Evolutionary conservation across 805 yeast species (phyloP), one percentile per base, ranked within the genome.

Genomic region (Wickerhamomyces sydowiorum): DNA sequence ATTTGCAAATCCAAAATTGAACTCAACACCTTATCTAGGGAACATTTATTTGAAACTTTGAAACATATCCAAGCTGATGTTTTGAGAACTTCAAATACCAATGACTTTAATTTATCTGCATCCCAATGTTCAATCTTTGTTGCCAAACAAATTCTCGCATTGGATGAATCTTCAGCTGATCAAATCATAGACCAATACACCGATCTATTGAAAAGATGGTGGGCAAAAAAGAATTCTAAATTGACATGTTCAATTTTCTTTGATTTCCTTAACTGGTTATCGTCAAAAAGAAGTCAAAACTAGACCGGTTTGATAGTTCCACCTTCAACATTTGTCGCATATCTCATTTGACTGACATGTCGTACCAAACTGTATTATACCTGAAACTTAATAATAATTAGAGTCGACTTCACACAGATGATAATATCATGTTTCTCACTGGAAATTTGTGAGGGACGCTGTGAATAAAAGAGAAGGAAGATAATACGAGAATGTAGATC

Each of bases 181-280:
- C 51, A 56, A 20, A 66, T 87, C 21, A 65, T 79, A 34, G 79
- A 75, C 38, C 48, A 80, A 12, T 89, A 89, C 61, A 52, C 75
- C 5, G 60, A 57, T 0, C 64, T 83, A 10, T 52, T 87, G 60
- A 74, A 77, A 48, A 51, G 54, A 17, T 89, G 96, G 96, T 72
- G 80, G 35, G 52, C 50, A 18, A 61, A 69, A 46, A 56, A 66
- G 15, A 61, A 65, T 37, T 67, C 75, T 49, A 76, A 73, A 49
- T 60, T 76, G 19, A 72, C 73, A 18, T 67, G 82, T 8, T 66
- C 75, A 12, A 57, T 86, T 54, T 88, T 85, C 57, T 73, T 79
- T 49, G 96, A 89, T 52, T 77, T 87, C 47, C 73, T 85, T 55
- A 88, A 88, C 63, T 90, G 93, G 90, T 57, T 84, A 35, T 72